A percentile compares a stretch with the other conserved stretches of the same genome.
These are phyloP conservation scores for Psilocybe cubensis DNA, from an alignment of 768 basidiomycete species.

Conservation along the genomic window DNA sequence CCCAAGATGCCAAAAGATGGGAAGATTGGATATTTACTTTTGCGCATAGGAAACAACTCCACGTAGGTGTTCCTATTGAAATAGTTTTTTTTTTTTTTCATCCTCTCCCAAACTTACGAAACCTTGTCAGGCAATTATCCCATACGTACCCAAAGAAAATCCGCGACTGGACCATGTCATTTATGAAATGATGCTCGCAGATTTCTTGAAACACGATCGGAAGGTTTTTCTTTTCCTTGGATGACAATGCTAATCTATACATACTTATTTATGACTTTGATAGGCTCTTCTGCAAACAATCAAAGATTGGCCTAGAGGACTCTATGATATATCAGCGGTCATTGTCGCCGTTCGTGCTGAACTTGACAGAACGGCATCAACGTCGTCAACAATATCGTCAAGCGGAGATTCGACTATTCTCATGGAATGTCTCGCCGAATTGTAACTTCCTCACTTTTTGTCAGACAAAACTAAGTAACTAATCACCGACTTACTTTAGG, in stretches of 20 bases:
- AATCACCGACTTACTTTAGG: slow-evolving; percentile 40
- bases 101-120: background rate
- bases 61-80: slow-evolving; percentile 47
- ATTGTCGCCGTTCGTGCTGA: slow-evolving; percentile 88
- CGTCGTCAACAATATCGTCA: slow-evolving; percentile 46
- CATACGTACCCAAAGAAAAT: slow-evolving; percentile 80
- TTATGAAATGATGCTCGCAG: slow-evolving; percentile 93
- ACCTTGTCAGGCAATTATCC: slow-evolving; percentile 75
- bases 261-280: background rate
- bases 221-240: slow-evolving; percentile 44
- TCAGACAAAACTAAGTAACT: background rate
- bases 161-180: slow-evolving; percentile 84
- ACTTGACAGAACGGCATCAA: slow-evolving; percentile 63
- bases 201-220: slow-evolving; percentile 81
- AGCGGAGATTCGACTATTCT: slow-evolving; percentile 60
- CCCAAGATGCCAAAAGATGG: slow-evolving; percentile 82
- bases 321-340: slow-evolving; percentile 88
- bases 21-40: slow-evolving; percentile 95
- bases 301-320: slow-evolving; percentile 86
- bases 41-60: slow-evolving; percentile 77
- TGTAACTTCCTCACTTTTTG: slow-evolving; percentile 44
- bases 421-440: slow-evolving; percentile 94
- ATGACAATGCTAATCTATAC: background rate
- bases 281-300: slow-evolving; percentile 81
- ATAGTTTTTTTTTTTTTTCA: background rate